Conservation (phyloP, 371 early-diverging fungal species). For the Mortierella sp. region DNA sequence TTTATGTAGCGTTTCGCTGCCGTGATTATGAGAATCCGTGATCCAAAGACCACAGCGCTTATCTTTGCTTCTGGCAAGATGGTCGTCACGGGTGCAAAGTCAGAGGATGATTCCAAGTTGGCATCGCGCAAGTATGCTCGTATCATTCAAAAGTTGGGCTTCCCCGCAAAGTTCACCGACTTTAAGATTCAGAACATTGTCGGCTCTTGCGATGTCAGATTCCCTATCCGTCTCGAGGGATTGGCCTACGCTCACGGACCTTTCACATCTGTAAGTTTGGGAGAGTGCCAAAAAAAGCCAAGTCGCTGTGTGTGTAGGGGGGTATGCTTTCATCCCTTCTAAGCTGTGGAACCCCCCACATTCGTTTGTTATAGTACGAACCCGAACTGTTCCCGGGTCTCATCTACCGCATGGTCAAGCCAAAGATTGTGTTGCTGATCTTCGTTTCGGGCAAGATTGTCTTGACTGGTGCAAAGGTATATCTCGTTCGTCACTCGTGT, state of each 20-base stretch:
- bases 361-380: slow-evolving; percentile 85
- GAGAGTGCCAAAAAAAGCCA: no score
- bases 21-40: slow-evolving; percentile 99
- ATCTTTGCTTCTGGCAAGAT: slow-evolving; percentile 99
- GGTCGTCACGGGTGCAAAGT: slow-evolving; percentile 98
- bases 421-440: slow-evolving; percentile 99
- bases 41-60: slow-evolving; percentile 99
- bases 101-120: slow-evolving; percentile 96
- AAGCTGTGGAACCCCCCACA: no score
- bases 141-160: slow-evolving; percentile 99
- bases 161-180: slow-evolving; percentile 98
- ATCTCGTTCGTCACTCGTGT: not conserved
- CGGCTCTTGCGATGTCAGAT: slow-evolving; percentile 99
- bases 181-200: slow-evolving; percentile 99
- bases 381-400: slow-evolving; percentile 99
- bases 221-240: slow-evolving; percentile 99
- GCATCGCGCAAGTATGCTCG: slow-evolving; percentile 99
- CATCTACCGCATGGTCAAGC: slow-evolving; percentile 99
- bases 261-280: slow-evolving; percentile 90
- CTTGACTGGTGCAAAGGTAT: slow-evolving; percentile 99
- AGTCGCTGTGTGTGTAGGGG: no score
- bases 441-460: slow-evolving; percentile 99
- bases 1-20: slow-evolving; percentile 97
- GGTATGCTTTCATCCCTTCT: no score
- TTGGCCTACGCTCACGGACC: slow-evolving; percentile 98